A percentile compares a stretch with the other conserved stretches of the same genome.
These are phyloP conservation scores for Casuarina equisetifolia DNA, from an alignment of 306 rosid genomes.

Conservation along the genomic window DNA sequence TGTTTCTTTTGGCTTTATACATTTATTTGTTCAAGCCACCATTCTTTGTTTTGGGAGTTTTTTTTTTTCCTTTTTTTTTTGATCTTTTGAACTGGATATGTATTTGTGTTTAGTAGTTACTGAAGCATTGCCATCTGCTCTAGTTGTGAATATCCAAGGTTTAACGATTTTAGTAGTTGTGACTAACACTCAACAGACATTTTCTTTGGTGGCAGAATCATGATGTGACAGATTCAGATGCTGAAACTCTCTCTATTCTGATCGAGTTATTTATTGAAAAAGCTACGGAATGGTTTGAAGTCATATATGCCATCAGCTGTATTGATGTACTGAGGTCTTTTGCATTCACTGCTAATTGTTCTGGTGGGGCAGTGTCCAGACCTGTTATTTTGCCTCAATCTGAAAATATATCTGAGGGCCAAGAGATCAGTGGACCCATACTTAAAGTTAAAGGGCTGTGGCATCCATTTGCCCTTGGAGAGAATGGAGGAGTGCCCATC, in stretches of 20 bases:
- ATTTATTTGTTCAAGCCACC: not conserved
- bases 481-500: slow-evolving; percentile 70
- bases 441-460: slow-evolving; percentile 74
- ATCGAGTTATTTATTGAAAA: slow-evolving; percentile 76
- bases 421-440: slow-evolving; percentile 47
- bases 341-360: slow-evolving; percentile 63
- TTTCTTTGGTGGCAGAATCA: slow-evolving; percentile 67
- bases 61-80: not conserved
- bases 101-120: not conserved
- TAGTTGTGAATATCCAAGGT: not conserved
- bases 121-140: not conserved
- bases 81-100: not conserved
- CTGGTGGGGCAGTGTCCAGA: slow-evolving; percentile 80
- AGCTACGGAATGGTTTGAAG: slow-evolving; percentile 66
- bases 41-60: not conserved
- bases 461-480: slow-evolving; percentile 93
- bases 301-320: slow-evolving; percentile 75
- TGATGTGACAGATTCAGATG: slow-evolving; percentile 67
- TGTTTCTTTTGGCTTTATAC: slow-evolving; percentile 8
- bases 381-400: slow-evolving; percentile 64
- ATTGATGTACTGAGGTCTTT: slow-evolving; percentile 87
- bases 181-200: slow-evolving; percentile 24
- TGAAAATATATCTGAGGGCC: slow-evolving; percentile 23
- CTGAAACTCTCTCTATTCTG: slow-evolving; percentile 73
- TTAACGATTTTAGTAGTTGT: slow-evolving; percentile 6